Base-by-base conservation (phyloP, 202 grass and related monocot species). In the Hordeum pubiflorum region DNA sequence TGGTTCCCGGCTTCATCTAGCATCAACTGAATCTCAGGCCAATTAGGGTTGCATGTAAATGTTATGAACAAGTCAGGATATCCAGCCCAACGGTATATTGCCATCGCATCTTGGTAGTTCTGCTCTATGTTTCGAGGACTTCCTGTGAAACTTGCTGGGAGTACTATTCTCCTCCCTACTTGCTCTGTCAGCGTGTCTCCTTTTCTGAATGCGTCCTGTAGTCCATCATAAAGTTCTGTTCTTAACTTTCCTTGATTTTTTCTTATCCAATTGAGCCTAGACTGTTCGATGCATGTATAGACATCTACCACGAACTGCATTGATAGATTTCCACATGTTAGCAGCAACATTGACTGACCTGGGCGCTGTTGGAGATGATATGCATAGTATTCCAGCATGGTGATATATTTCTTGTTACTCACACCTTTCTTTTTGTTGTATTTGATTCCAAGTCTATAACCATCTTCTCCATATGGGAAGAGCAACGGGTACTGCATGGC, bases 381-480 rank as follows among this genome's bases (percentile, higher is more conserved):
- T 36, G 74, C 82, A 59, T 84, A 84, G 37, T 77, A 84, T 69
- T 84, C 82, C 50, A 69, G 24, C 82, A 69, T 84, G 36, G 21
- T 83, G 72, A 83, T 41, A 22, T 23, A 67, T 58, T 76, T 43
- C 34, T 66, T 76, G 72, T 83, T 67, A 37, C 34, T 76, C 11
- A 7, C 22, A 58, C 60, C 67, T 4, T 50, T 50, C 3, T 72
- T 58, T 68, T 32, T 26, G 9, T 10, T 83, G 72, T 68, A 68
- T 58, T 36, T 67, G 39, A 83, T 83, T 52, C 21, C 44, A 31
- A 10, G 34, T 68, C 22, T 76, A 44, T 44, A 83, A 27, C 82
- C 74, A 71, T 84, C 82, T 85, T 85, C 82, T 40, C 75, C 75
- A 31, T 85, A 79, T 4, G 82, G 82, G 21, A 84, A 84, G 10